Base-by-base conservation (phyloP, 2,329 filamentous ascomycete species). In the Oidium heveae region DNA sequence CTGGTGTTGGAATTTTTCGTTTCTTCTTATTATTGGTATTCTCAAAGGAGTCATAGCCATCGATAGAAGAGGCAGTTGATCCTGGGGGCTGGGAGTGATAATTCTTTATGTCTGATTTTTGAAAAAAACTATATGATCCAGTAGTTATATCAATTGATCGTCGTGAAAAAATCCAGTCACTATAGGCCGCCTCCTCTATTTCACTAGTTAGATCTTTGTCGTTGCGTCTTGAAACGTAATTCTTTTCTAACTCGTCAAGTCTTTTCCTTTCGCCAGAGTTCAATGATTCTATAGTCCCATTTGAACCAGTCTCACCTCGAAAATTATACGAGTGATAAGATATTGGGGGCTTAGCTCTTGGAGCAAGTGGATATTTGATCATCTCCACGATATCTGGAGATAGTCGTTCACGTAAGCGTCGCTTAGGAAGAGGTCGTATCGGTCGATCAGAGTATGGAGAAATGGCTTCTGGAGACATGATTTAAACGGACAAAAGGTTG, bases 1-100 rank as follows among this genome's bases (percentile, higher is more conserved):
- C 84, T 10, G 86, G 86, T 0, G 87, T 87, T 0, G 91, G 91
- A 39, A 98, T 96, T 69, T 98, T 98, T 61, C 91, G 78, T 68
- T 98, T 96, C 72, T 96, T 98, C 69, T 98, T 98, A 66, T 98
- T 98, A 67, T 94, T 96, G 37, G 86, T 94, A 63, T 96, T 96
- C 68, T 98, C 91, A 63, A 95, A 94, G 7, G 86, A 91, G 67
- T 98, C 91, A 66, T 96, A 96, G 15, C 88, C 87, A 66, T 96
- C 89, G 12, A 77, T 71, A 2, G 82, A 83, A 4, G 81, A 82
- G 6, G 77, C 74, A 24, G 81, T 79, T 13, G 85, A 86, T 46
- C 74, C 75, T 52, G 81, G 75, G 22, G 78, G 76, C 46, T 77
- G 72, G 18, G 71, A 67, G 55, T 72, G 72, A 2, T 66, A 56